phyloP scores from a whole-genome alignment of 495 filamentous ascomycete genomes.

The Echria macrotheca region DNA sequence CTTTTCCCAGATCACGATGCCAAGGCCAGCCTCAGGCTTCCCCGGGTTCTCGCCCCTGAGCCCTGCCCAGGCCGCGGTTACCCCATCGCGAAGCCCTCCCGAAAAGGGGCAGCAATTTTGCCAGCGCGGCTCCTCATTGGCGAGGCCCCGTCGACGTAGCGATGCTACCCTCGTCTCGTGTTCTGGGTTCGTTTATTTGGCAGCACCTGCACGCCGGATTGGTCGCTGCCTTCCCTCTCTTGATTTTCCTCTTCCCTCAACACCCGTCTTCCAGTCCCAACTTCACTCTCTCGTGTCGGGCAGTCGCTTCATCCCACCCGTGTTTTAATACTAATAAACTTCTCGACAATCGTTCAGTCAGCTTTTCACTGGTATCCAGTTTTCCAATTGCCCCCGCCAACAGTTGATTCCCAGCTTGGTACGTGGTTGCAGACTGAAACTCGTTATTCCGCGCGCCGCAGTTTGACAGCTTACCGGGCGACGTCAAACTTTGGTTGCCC shows the following conservation, averaged over 20 bases:
- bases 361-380: neutral
- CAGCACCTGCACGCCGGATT: neutral
- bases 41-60: neutral
- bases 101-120: conserved; percentile 2
- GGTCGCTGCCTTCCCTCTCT: neutral
- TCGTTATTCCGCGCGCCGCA: too few relatives aligned
- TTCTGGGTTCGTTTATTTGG: conserved; percentile 7
- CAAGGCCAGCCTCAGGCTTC: neutral
- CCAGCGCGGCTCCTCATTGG: conserved; percentile 1
- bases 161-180: conserved; percentile 2
- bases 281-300: too few relatives aligned
- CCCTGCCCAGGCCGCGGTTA: neutral
- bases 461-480: neutral
- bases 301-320: too few relatives aligned
- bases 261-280: neutral
- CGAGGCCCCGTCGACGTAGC: neutral
- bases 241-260: neutral
- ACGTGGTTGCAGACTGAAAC: too few relatives aligned
- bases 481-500: too few relatives aligned
- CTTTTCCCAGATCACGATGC: too few relatives aligned
- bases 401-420: neutral
- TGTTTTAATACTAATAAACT: conserved; percentile 4
- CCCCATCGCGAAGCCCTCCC: conserved; percentile 6
- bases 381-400: neutral
- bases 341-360: conserved; percentile 1